Evolutionary conservation across 2,329 filamentous ascomycete genomes (phyloP).

Genomic region (Knufia fluminis): DNA sequence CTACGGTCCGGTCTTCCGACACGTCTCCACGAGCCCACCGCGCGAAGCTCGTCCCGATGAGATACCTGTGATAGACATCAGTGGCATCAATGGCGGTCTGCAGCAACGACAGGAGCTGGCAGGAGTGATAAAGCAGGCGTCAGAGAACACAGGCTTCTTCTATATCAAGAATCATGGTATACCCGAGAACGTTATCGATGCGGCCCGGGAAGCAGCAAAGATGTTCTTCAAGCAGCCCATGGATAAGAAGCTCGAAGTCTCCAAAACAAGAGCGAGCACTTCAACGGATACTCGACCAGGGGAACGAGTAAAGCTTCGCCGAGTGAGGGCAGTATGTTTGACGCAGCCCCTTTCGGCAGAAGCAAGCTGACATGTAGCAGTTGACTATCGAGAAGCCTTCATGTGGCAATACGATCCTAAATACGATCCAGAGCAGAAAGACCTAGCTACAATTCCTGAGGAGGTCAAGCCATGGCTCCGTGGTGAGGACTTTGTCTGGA

Average conservation of each 20-base stretch:
- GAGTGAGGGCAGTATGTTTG: slow-evolving; percentile 13
- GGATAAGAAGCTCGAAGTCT: slow-evolving; percentile 40
- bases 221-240: slow-evolving; percentile 37
- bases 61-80: slow-evolving; percentile 48
- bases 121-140: slow-evolving; percentile 35
- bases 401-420: slow-evolving; percentile 45
- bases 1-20: slow-evolving; percentile 37
- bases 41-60: slow-evolving; percentile 35
- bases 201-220: slow-evolving; percentile 37
- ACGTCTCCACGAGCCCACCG: slow-evolving; percentile 35
- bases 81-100: slow-evolving; percentile 29
- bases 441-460: slow-evolving; percentile 35
- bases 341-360: slow-evolving; percentile 18
- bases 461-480: slow-evolving; percentile 36
- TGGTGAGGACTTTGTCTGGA: slow-evolving; percentile 46
- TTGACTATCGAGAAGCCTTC: slow-evolving; percentile 45
- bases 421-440: slow-evolving; percentile 40
- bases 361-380: slow-evolving; percentile 20
- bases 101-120: slow-evolving; percentile 34
- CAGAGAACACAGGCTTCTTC: slow-evolving; percentile 42
- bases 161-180: slow-evolving; percentile 42
- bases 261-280: slow-evolving; percentile 37
- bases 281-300: slow-evolving; percentile 15
- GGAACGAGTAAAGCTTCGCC: slow-evolving; percentile 11
- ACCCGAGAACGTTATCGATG: slow-evolving; percentile 29